Evolutionary conservation across 352 stramenopile species (phyloP).

Genomic region (Pelagophyceae sp.): DNA sequence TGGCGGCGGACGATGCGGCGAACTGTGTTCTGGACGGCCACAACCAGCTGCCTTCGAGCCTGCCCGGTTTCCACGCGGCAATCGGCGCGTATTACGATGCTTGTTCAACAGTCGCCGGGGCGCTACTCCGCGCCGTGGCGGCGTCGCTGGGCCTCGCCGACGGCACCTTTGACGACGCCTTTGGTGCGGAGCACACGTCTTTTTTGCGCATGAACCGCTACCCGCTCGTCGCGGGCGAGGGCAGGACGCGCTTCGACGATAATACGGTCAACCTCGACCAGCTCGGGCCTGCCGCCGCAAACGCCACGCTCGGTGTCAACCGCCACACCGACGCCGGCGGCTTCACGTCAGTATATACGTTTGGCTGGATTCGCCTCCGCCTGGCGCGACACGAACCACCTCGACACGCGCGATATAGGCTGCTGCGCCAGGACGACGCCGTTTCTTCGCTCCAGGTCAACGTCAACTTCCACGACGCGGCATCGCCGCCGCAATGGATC

Average conservation of each 20-base stretch:
- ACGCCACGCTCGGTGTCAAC: slow-evolving; percentile 36
- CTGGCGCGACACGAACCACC: too few species aligned
- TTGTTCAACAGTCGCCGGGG: slow-evolving; percentile 42
- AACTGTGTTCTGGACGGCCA: slow-evolving; percentile 53
- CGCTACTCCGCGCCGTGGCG: slow-evolving; percentile 43
- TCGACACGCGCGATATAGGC: too few species aligned
- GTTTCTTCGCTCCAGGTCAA: slow-evolving; percentile 54
- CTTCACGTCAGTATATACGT: too few species aligned
- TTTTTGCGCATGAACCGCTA: slow-evolving; percentile 84
- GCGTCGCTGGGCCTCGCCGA: slow-evolving; percentile 35
- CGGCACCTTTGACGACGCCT: slow-evolving; percentile 57
- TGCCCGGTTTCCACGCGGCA: slow-evolving; percentile 52
- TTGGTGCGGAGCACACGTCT: slow-evolving; percentile 60
- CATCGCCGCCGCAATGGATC: slow-evolving; percentile 41
- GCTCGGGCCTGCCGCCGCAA: background rate
- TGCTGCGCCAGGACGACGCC: slow-evolving; percentile 60
- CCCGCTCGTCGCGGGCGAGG: slow-evolving; percentile 34
- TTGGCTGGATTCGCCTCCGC: too few species aligned
- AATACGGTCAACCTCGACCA: slow-evolving; percentile 25
- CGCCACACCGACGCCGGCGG: slow-evolving; percentile 60
- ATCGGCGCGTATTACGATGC: slow-evolving; percentile 52
- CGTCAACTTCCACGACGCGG: slow-evolving; percentile 30
- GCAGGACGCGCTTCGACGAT: background rate
- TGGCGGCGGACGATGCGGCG: slow-evolving; percentile 37
- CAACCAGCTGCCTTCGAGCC: slow-evolving; percentile 47